Base-by-base conservation (phyloP, 2,329 filamentous ascomycete genomes). In the Trichoderma sp. region DNA sequence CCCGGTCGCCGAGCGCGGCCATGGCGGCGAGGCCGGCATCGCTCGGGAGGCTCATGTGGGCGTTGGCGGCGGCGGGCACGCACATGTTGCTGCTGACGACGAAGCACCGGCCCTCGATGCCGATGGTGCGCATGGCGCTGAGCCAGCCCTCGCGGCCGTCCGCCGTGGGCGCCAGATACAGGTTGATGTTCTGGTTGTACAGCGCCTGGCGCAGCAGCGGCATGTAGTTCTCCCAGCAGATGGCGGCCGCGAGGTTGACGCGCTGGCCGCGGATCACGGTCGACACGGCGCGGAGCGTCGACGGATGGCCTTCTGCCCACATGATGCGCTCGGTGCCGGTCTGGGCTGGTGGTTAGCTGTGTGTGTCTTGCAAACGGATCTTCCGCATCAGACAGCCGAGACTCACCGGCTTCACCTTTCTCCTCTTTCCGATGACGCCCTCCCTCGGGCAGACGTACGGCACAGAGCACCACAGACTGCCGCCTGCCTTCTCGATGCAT, bases 221-320 rank as follows among this genome's bases (percentile, higher is more conserved):
- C 94, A 97, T 97, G 81, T 95, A 97, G 79, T 92, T 97, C 79
- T 98, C 94, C 94, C 94, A 97, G 83, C 94, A 97, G 73, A 98
- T 96, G 4, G 94, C 95, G 3, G 91, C 89, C 0, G 91, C 94
- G 70, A 97, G 86, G 68, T 92, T 95, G 70, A 97, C 81, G 71
- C 88, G 89, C 2, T 94, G 87, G 60, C 93, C 93, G 70, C 90
- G 90, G 77, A 97, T 93, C 28, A 84, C 87, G 1, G 93, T 94
- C 30, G 88, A 90, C 1, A 97, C 88, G 4, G 94, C 94, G 71
- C 88, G 88, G 32, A 97, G 85, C 4, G 93, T 96, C 0, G 87
- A 87, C 0, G 94, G 88, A 2, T 89, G 90, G 51, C 94, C 94
- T 77, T 97, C 92, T 0, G 92, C 93, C 94, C 94, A 97, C 69